phyloP scores from a whole-genome alignment of 169 alveolate genomes.

The Plasmodium relictum region DNA sequence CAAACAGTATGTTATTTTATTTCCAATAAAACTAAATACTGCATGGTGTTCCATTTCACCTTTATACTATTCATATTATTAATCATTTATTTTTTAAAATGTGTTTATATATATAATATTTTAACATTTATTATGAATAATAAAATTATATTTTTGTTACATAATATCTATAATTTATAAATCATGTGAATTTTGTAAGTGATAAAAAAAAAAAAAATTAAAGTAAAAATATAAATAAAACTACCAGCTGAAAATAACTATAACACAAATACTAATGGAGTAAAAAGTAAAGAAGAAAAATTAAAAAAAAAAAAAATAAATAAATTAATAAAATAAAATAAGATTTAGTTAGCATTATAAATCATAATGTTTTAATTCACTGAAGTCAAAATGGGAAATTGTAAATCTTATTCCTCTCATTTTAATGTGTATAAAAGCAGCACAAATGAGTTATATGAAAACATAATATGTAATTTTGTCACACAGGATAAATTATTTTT shows the following conservation, averaged over 20 bases:
- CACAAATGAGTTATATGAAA: conserved; percentile 67
- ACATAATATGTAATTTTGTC: conserved; percentile 64
- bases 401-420: conserved; percentile 62
- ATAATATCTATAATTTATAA: neutral
- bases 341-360: too few relatives aligned
- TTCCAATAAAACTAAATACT: too few relatives aligned
- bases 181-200: conserved; percentile 54
- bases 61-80: too few relatives aligned
- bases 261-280: conserved; percentile 46
- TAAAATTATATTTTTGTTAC: too few relatives aligned
- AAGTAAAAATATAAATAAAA: conserved; percentile 1
- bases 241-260: conserved; percentile 15
- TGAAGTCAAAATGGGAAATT: conserved; percentile 59
- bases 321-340: too few relatives aligned
- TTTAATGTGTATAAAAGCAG: conserved; percentile 35
- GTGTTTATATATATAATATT: too few relatives aligned
- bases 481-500: conserved; percentile 43
- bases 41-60: too few relatives aligned
- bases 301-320: neutral
- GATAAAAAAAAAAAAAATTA: conserved; percentile 21
- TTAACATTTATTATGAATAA: too few relatives aligned
- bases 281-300: conserved; percentile 3
- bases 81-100: too few relatives aligned
- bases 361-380: neutral
- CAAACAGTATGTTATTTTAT: too few relatives aligned